phyloP scores from a whole-genome alignment of 129 eudicot species.

The Apium graveolens region DNA sequence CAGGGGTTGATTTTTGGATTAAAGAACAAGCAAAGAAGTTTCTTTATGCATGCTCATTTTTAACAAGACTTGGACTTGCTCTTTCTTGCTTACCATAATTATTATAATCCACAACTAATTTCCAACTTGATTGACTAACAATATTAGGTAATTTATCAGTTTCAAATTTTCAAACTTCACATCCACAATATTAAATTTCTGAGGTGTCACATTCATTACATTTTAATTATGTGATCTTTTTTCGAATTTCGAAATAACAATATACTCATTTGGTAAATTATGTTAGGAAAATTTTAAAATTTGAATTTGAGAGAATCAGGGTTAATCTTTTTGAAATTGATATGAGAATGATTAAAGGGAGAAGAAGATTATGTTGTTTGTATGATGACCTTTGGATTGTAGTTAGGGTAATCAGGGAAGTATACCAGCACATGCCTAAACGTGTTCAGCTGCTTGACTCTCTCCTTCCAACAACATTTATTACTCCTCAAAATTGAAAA shows the following conservation, averaged over 20 bases:
- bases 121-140: neutral
- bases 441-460: neutral
- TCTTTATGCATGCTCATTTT: slow-evolving; percentile 18
- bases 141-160: neutral
- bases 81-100: neutral
- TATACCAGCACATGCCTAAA: neutral
- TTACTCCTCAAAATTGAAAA: too few relatives aligned
- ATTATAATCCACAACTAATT: neutral
- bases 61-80: neutral
- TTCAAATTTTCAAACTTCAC: neutral
- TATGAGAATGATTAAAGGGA: neutral
- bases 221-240: neutral
- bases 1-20: slow-evolving; percentile 30
- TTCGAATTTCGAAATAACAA: neutral
- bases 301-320: neutral
- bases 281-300: neutral
- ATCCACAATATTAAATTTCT: neutral
- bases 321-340: neutral
- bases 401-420: neutral
- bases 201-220: neutral
- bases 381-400: neutral
- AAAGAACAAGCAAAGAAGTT: slow-evolving; percentile 46
- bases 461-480: neutral
- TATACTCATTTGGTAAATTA: too few relatives aligned
- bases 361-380: neutral